Conservation (phyloP, 768 basidiomycete species). For the Calocybe cyanea region DNA sequence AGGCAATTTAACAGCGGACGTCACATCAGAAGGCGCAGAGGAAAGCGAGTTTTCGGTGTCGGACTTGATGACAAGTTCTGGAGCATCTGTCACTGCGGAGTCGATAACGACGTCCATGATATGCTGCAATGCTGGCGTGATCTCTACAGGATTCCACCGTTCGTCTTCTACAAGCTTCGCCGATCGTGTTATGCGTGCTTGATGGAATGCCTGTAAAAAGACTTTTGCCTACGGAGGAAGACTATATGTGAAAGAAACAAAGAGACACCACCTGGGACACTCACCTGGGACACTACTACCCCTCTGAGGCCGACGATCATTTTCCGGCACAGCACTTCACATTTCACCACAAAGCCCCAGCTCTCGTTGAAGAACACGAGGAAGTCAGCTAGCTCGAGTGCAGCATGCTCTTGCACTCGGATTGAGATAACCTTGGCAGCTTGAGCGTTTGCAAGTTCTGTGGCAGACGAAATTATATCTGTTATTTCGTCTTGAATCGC, state of each 20-base stretch:
- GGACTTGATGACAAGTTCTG: conserved; percentile 49
- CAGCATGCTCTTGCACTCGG: conserved; percentile 76
- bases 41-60: conserved; percentile 14
- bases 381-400: conserved; percentile 71
- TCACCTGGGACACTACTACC: conserved; percentile 76
- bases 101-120: conserved; percentile 73
- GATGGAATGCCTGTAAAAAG: conserved; percentile 86
- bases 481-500: conserved; percentile 61
- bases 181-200: conserved; percentile 68
- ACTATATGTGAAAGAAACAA: conserved; percentile 8
- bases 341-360: conserved; percentile 87
- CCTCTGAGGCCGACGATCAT: conserved; percentile 95
- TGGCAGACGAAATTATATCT: conserved; percentile 74
- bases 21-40: too few relatives aligned
- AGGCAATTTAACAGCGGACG: too few relatives aligned
- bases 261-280: conserved; percentile 9
- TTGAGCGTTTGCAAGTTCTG: conserved; percentile 83
- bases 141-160: conserved; percentile 84
- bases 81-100: conserved; percentile 78
- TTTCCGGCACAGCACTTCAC: conserved; percentile 78
- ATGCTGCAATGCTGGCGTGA: conserved; percentile 62
- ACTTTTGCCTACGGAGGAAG: conserved; percentile 61
- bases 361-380: conserved; percentile 76
- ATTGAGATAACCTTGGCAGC: conserved; percentile 74
- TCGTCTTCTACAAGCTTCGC: conserved; percentile 96